Evolutionary conservation across 1,139 yeast genomes (phyloP).

Genomic region (Lizanozyma gosingica): DNA sequence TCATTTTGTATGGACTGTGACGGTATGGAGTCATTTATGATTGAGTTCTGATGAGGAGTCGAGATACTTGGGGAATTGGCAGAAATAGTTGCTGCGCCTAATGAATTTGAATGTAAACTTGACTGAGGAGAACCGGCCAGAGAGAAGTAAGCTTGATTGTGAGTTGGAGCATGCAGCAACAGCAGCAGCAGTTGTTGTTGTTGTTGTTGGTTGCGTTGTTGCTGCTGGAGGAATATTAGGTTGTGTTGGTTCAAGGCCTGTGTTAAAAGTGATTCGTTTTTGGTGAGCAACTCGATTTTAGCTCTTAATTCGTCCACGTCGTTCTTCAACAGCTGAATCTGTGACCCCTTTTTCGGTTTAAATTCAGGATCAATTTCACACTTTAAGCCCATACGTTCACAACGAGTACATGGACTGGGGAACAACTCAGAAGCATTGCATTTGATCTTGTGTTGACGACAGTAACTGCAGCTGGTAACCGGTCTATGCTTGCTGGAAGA

Average conservation of each 20-base stretch:
- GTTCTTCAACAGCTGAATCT: constrained; percentile 71
- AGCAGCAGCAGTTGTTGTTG: too few species aligned
- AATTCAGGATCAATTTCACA: constrained; percentile 91
- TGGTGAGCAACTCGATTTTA: constrained; percentile 66
- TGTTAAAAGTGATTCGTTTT: constrained; percentile 60
- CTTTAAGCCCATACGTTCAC: constrained; percentile 67
- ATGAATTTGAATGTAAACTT: neutral
- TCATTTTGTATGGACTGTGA: neutral
- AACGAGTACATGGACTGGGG: constrained; percentile 77
- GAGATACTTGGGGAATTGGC: neutral
- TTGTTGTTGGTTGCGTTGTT: neutral
- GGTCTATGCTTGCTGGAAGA: constrained; percentile 46
- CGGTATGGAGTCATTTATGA: neutral
- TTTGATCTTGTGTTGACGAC: constrained; percentile 89
- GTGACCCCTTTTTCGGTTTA: constrained; percentile 87
- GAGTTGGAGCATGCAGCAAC: too few species aligned
- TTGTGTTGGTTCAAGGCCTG: constrained; percentile 49
- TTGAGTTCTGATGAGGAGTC: neutral
- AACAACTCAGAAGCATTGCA: constrained; percentile 84
- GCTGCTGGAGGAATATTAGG: constrained; percentile 5
- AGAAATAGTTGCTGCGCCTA: neutral
- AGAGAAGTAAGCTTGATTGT: neutral
- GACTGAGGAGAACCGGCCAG: neutral
- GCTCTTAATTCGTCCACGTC: constrained; percentile 77
- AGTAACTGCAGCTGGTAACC: constrained; percentile 87